Percentiles rank a stretch among this genome's conserved stretches.
Evolutionary conservation across 805 yeast genomes (phyloP).

Genomic region (Komagataella phaffii): DNA sequence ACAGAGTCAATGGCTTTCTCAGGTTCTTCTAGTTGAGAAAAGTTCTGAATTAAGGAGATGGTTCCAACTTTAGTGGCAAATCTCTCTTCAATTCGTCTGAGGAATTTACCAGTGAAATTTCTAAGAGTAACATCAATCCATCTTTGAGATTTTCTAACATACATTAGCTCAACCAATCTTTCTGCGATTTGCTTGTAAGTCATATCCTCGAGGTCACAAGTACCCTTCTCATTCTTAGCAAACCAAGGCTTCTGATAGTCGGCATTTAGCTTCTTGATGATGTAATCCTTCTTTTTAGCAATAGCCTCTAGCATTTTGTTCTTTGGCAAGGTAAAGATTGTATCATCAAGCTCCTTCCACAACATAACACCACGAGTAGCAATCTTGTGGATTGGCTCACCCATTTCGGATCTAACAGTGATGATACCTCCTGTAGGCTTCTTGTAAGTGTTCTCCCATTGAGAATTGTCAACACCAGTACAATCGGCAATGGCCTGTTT

Average conservation of each 20-base stretch:
- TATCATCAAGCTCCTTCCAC: constrained; percentile 96
- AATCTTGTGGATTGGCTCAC: constrained; percentile 97
- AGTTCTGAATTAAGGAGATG: constrained; percentile 63
- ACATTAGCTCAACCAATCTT: constrained; percentile 82
- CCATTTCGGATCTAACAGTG: constrained; percentile 97
- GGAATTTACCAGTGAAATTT: constrained; percentile 73
- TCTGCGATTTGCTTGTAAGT: constrained; percentile 84
- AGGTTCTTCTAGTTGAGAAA: constrained; percentile 56
- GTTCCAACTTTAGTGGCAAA: constrained; percentile 44
- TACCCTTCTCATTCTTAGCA: constrained; percentile 62
- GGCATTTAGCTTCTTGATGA: constrained; percentile 74
- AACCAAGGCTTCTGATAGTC: constrained; percentile 99
- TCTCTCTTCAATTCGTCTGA: constrained; percentile 96
- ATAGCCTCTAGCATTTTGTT: constrained; percentile 73
- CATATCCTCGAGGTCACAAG: constrained; percentile 89
- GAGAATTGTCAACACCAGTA: constrained; percentile 73
- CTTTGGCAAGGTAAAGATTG: constrained; percentile 85
- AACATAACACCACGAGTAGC: constrained; percentile 96
- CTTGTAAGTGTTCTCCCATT: constrained; percentile 94
- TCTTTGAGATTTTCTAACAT: constrained; percentile 58
- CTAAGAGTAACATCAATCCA: constrained; percentile 87
- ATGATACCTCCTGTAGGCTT: constrained; percentile 94
- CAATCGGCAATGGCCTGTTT: constrained; percentile 84
- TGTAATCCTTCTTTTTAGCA: constrained; percentile 71
- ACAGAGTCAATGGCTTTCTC: constrained; percentile 42